Evolutionary conservation across 1,284 basidiomycete genomes (phyloP).

Genomic region (Austropuccinia psidii): DNA sequence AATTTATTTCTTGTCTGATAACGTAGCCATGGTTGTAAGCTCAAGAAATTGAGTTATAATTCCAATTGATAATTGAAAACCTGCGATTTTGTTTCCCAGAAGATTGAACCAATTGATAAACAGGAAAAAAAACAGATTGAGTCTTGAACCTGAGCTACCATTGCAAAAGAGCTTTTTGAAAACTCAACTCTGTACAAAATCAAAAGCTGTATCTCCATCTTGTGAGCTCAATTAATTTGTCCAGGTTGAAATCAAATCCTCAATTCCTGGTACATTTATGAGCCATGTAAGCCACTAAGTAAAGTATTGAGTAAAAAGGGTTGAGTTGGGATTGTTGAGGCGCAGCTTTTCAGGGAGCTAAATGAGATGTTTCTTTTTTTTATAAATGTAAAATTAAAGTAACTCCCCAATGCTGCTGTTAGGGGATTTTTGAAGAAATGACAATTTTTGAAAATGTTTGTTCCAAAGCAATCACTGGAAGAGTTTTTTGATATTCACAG

Average conservation of each 20-base stretch:
- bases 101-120: too few species aligned
- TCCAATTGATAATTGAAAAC: constrained; percentile 13
- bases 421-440: too few species aligned
- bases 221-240: too few species aligned
- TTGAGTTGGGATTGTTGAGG: too few species aligned
- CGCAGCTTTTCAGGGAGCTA: not conserved
- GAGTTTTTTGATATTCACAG: too few species aligned
- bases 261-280: not conserved
- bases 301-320: not conserved
- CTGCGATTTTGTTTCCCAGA: too few species aligned
- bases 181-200: not conserved
- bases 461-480: too few species aligned
- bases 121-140: not conserved
- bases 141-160: not conserved
- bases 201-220: too few species aligned
- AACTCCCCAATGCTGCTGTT: too few species aligned
- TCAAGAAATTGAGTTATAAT: constrained; percentile 13
- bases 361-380: not conserved
- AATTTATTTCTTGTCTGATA: constrained; percentile 17
- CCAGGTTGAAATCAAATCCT: constrained; percentile 6
- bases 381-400: too few species aligned
- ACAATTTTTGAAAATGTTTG: too few species aligned
- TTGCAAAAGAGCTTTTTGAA: not conserved
- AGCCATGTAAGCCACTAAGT: not conserved
- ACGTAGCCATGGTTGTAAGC: not conserved